Percentiles rank a stretch among this genome's conserved stretches.
phyloP scores from a whole-genome alignment of 768 basidiomycete genomes.

The Clathrus columnatus region DNA sequence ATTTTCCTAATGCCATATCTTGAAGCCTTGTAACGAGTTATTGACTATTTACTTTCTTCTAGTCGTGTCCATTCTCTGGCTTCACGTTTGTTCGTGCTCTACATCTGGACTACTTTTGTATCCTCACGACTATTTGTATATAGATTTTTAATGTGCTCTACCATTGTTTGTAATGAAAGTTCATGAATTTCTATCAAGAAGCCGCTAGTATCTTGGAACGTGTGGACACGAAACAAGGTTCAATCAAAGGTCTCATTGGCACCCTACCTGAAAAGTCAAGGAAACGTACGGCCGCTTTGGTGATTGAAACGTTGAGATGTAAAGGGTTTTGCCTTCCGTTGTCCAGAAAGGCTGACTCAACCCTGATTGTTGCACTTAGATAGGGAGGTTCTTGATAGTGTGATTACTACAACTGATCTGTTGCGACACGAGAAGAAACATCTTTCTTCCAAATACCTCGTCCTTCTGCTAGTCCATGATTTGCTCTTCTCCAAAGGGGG shows the following conservation, averaged over 20 bases:
- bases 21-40: neutral
- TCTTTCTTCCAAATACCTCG: constrained; percentile 66
- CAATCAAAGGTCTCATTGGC: constrained; percentile 76
- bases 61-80: too few relatives aligned
- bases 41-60: too few relatives aligned
- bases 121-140: constrained; percentile 5
- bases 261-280: constrained; percentile 64
- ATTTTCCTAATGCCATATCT: neutral
- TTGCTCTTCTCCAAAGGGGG: constrained; percentile 68
- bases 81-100: neutral
- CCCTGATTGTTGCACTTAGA: constrained; percentile 37
- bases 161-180: constrained; percentile 13
- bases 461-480: constrained; percentile 87
- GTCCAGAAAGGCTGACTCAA: neutral
- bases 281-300: constrained; percentile 73
- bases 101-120: neutral
- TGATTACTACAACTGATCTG: constrained; percentile 60
- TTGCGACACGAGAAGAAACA: constrained; percentile 68
- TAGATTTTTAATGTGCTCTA: constrained; percentile 1
- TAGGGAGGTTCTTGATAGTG: constrained; percentile 61
- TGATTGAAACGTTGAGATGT: constrained; percentile 97
- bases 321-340: constrained; percentile 22
- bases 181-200: constrained; percentile 95
- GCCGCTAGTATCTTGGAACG: constrained; percentile 77
- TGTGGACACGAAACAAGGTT: constrained; percentile 84